Conservation (phyloP, 139 green algal genomes). For the Chlorella sp. region DNA sequence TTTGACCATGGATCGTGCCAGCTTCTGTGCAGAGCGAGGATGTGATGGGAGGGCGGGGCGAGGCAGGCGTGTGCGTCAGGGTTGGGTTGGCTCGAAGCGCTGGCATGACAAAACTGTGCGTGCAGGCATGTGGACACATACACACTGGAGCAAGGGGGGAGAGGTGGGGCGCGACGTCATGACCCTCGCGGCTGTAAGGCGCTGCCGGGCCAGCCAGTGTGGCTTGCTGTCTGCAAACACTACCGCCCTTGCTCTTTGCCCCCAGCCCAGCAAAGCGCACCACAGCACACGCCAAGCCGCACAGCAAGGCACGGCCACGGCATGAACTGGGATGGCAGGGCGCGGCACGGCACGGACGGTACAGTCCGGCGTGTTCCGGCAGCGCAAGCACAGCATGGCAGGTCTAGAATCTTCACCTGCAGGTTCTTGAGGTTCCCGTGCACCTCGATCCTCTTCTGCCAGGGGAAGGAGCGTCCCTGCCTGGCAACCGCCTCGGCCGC, state of each 20-base stretch:
- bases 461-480: constrained; percentile 4
- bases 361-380: no score
- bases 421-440: constrained; percentile 1
- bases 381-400: not conserved
- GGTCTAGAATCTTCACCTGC: not conserved
- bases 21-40: not conserved
- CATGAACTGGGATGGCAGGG: no score
- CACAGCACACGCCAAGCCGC: no score
- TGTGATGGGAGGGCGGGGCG: not conserved
- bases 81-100: not conserved
- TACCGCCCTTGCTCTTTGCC: no score
- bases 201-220: not conserved
- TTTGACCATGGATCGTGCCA: constrained; percentile 13
- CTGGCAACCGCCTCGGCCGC: not conserved
- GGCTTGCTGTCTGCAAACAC: not conserved
- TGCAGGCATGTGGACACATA: no score
- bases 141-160: no score
- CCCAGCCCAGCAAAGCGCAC: not conserved
- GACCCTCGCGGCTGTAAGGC: no score
- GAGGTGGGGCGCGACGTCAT: no score
- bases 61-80: not conserved
- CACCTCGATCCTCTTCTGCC: constrained; percentile 5
- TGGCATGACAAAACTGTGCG: not conserved
- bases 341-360: no score
- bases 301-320: no score